Evolutionary conservation across 306 rosid species (phyloP).

Genomic region (Pueraria montana): DNA sequence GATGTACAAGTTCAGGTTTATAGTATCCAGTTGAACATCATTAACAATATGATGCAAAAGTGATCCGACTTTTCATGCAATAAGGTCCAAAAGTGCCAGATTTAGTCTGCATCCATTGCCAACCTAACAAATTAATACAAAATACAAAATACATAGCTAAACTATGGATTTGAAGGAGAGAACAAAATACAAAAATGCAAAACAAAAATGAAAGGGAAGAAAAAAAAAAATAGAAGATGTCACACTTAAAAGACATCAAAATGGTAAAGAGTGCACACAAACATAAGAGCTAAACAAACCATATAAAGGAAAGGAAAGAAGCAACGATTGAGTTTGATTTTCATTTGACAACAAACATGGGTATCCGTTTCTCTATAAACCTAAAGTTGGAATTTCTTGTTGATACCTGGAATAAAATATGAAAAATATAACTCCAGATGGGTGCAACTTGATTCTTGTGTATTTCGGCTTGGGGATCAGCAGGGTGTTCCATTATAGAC

Average conservation of each 20-base stretch:
- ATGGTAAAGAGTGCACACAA: constrained; percentile 5
- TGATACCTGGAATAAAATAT: constrained; percentile 70
- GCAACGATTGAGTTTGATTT: background rate
- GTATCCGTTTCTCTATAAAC: constrained; percentile 13
- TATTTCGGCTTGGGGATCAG: constrained; percentile 38
- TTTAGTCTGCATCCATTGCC: background rate
- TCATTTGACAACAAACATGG: background rate
- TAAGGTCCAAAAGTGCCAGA: constrained; percentile 22
- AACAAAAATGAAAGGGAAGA: constrained; percentile 14
- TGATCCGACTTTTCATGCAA: constrained; percentile 16
- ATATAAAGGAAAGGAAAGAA: constrained; percentile 33
- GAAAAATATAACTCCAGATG: constrained; percentile 52
- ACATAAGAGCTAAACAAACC: constrained; percentile 15
- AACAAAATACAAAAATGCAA: constrained; percentile 7
- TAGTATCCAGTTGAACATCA: constrained; percentile 12
- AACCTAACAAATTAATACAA: constrained; percentile 19
- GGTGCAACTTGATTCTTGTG: constrained; percentile 42
- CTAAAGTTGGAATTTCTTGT: constrained; percentile 14
- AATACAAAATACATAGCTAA: constrained; percentile 10
- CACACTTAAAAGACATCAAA: constrained; percentile 21
- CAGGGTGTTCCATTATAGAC: constrained; percentile 37
- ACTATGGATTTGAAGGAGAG: constrained; percentile 21
- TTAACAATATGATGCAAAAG: constrained; percentile 21
- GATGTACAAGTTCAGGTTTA: background rate
- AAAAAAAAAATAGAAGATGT: background rate